phyloP scores from a whole-genome alignment of 352 stramenopile genomes.

The Thraustotheca clavata region DNA sequence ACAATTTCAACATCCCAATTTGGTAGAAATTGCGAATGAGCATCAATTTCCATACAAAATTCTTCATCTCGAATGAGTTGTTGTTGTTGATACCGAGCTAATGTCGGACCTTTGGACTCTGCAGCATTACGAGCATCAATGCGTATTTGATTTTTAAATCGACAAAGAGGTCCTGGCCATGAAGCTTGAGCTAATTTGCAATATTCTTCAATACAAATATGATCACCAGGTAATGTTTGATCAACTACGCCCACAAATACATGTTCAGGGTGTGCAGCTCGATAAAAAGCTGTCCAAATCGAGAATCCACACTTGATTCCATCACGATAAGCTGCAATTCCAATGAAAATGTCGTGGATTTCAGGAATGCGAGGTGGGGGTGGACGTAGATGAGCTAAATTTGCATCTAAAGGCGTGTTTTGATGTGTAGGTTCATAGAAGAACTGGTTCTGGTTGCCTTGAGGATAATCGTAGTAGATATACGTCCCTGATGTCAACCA shows the following conservation, averaged over 20 bases:
- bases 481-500: too few species aligned
- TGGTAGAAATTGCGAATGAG: slow-evolving; percentile 6
- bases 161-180: slow-evolving; percentile 6
- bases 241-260: slow-evolving; percentile 17
- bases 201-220: slow-evolving; percentile 16
- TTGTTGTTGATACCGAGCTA: slow-evolving; percentile 19
- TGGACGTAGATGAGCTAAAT: slow-evolving; percentile 1
- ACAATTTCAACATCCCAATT: slow-evolving; percentile 11
- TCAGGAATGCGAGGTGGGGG: slow-evolving; percentile 4
- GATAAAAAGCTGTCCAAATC: slow-evolving; percentile 17
- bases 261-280: not conserved
- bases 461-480: too few species aligned
- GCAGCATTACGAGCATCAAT: not conserved
- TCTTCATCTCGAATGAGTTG: slow-evolving; percentile 19
- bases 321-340: slow-evolving; percentile 16
- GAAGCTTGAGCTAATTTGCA: not conserved
- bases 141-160: slow-evolving; percentile 15
- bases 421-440: not conserved
- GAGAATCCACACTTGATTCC: slow-evolving; percentile 13
- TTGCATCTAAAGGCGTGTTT: not conserved
- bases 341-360: slow-evolving; percentile 18
- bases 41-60: slow-evolving; percentile 14
- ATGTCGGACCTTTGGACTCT: slow-evolving; percentile 5
- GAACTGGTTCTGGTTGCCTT: too few species aligned
- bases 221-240: slow-evolving; percentile 10